These are phyloP conservation scores for Paramecium primaurelia DNA, from an alignment of 73 alveolate species.

Conservation along the genomic window DNA sequence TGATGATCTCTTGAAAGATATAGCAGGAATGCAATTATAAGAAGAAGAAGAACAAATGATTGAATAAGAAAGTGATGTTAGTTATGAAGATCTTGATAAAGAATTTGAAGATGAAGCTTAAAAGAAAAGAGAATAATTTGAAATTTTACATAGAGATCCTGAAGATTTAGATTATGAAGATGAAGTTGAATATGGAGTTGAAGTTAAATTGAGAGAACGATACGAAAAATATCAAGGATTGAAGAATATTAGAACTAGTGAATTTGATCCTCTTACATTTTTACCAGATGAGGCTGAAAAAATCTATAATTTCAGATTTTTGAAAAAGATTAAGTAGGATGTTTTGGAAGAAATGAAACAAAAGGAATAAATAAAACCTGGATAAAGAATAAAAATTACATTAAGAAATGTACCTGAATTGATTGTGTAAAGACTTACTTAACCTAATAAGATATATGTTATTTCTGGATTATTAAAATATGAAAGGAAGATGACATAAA, in stretches of 20 bases:
- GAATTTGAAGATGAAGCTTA: slow-evolving; percentile 78
- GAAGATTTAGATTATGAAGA: slow-evolving; percentile 74
- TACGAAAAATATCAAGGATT: slow-evolving; percentile 90
- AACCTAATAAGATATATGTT: slow-evolving; percentile 64
- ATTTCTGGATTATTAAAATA: slow-evolving; percentile 92
- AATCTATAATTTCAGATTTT: slow-evolving; percentile 81
- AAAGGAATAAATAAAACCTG: slow-evolving; percentile 41
- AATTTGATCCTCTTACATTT: slow-evolving; percentile 97
- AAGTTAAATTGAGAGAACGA: slow-evolving; percentile 55
- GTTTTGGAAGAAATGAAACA: slow-evolving; percentile 54
- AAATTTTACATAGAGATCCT: slow-evolving; percentile 78
- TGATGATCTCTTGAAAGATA: slow-evolving; percentile 16
- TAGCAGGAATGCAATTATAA: not conserved
- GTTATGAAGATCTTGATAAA: slow-evolving; percentile 81
- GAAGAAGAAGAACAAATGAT: slow-evolving; percentile 63
- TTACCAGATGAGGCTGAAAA: slow-evolving; percentile 93
- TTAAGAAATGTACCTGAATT: slow-evolving; percentile 68
- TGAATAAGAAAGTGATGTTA: slow-evolving; percentile 81
- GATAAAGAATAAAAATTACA: slow-evolving; percentile 36
- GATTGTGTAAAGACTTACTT: slow-evolving; percentile 47
- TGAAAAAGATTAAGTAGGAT: slow-evolving; percentile 58
- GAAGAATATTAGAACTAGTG: slow-evolving; percentile 93
- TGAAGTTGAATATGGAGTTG: slow-evolving; percentile 52
- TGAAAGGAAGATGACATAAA: slow-evolving; percentile 93
- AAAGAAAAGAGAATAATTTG: slow-evolving; percentile 70